Conservation (phyloP, 1,139 yeast genomes). For the Debaryomyces robertsiae region DNA sequence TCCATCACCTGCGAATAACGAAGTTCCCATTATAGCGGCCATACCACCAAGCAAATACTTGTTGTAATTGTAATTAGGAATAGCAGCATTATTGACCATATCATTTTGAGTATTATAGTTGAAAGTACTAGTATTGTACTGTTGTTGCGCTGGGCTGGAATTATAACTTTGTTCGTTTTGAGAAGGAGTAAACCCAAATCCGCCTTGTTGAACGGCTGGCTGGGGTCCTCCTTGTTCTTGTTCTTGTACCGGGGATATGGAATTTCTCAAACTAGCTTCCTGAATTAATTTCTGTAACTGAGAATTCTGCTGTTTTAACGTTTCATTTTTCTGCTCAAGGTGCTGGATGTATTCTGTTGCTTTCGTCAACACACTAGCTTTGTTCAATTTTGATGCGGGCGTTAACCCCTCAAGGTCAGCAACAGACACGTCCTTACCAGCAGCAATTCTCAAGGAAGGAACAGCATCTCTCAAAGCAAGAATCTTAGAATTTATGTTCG, state of each 20-base stretch:
- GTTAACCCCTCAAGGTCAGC: conserved; percentile 77
- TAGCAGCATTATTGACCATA: conserved; percentile 4
- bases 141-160: conserved; percentile 25
- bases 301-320: conserved; percentile 56
- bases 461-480: conserved; percentile 73
- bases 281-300: conserved; percentile 46
- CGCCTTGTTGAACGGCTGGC: conserved; percentile 15
- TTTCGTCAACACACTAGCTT: conserved; percentile 83
- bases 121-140: conserved; percentile 10
- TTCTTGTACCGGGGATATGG: conserved; percentile 12
- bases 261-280: conserved; percentile 25
- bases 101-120: conserved; percentile 9
- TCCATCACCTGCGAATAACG: conserved; percentile 40
- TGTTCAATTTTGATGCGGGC: conserved; percentile 86
- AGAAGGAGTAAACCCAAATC: conserved; percentile 28
- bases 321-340: conserved; percentile 68
- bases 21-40: conserved; percentile 56
- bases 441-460: conserved; percentile 59
- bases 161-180: conserved; percentile 22
- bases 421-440: conserved; percentile 42
- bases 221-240: conserved; percentile 13
- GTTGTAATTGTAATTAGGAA: conserved; percentile 22
- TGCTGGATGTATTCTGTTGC: conserved; percentile 91
- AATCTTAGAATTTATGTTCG: conserved; percentile 75
- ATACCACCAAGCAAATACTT: conserved; percentile 56